Base-by-base conservation (phyloP, 2,329 filamentous ascomycete genomes). In the Coccinonectria pachysandricola region DNA sequence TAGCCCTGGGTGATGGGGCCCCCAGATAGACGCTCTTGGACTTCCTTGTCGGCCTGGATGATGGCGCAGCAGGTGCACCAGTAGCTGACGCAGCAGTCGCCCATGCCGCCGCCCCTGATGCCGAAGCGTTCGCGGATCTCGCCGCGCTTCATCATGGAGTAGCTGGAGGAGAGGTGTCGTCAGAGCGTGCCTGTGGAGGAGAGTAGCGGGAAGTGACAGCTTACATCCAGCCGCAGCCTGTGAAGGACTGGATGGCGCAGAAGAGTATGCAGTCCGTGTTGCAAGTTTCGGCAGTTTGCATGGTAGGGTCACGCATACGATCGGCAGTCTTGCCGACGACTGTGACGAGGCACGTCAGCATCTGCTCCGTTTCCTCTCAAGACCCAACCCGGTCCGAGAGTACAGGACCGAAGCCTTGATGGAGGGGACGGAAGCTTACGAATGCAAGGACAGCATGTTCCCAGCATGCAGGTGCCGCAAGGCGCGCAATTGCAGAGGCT, bases 21-120 rank as follows among this genome's bases (percentile, higher is more conserved):
- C 11, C 36, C 37, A 7, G 43, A 35, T 34, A 45, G 21, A 40
- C 46, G 30, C 40, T 40, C 16, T 38, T 45, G 42, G 36, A 64
- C 59, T 42, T 75, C 71, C 38, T 71, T 69, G 31, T 74, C 68
- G 30, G 73, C 60, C 53, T 76, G 71, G 36, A 73, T 58, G 31
- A 73, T 48, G 5, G 59, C 56, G 42, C 71, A 75, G 58, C 68
- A 73, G 18, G 56, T 46, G 46, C 71, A 75, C 53, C 62, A 75
- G 48, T 54, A 71, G 9, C 61, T 52, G n/a, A 53, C 46, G 39
- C 62, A 64, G 51, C 60, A 75, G 45, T 75, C 71, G 17, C 49
- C 49, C 31, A 46, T 48, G 19, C 55, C 56, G 24, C 52, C 56
- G 18, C 70, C 69, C 23, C 64, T 48, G 42, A 75, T 71, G 37